Evolutionary conservation across 208 protist species (phyloP), one percentile per base, ranked within the genome.

Genomic region (Tritrichomonas foetus): DNA sequence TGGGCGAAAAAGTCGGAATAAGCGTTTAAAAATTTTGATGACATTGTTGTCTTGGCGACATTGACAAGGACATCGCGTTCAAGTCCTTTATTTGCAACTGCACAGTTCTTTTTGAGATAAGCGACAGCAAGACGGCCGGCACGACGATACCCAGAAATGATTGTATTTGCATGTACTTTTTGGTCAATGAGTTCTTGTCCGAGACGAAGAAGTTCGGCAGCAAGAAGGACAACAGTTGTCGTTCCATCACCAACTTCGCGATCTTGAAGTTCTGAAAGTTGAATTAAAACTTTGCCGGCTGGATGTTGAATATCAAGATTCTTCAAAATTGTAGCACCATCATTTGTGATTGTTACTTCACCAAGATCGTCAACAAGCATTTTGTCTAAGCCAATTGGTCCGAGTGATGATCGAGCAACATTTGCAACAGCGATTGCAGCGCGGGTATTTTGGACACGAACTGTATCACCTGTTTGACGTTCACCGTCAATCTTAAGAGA

Each of bases 291-390:
- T 93, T 98, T 96, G 30, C 94, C 96, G 5, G 96, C 97, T 41
- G 97, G 96, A 94, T 98, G 96, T 93, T 97, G 95, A 27, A 97
- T 96, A 57, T 94, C 72, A 30, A 98, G 95, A 94, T 96, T 93
- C 93, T 96, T 95, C 0, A 98, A 94, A 89, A 98, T 98, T 39
- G 97, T 98, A n/a, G 99, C 99, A 92, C 99, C 99, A 95, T 99
- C 99, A 96, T 99, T 99, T 55, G 99, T 99, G 92, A 99, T 98
- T 14, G 97, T 98, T 22, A 99, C 98, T 95, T 99, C 99, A 93
- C 99, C 99, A 94, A 99, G 96, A 93, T 99, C 98, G 95, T 99
- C 98, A 3, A 99, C 98, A 14, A 99, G 96, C 99, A 99, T 99
- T 96, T 99, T 99, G 96, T 99, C 99, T 16, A 99, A 97, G 1